Conservation (phyloP, 768 basidiomycete species). For the Lactifluus subvellereus region DNA sequence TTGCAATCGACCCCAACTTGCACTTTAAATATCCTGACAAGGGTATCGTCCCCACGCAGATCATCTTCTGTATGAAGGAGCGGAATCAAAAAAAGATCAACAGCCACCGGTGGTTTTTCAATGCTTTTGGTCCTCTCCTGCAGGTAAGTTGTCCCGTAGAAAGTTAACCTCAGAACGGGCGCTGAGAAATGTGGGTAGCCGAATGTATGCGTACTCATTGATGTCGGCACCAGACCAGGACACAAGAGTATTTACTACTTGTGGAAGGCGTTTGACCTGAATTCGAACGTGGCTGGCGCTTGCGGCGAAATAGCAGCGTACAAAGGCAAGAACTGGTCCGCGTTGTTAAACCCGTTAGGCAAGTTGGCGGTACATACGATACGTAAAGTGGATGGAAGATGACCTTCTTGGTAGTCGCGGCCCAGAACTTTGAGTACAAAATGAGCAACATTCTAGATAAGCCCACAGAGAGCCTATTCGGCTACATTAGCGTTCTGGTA, state of each 20-base stretch:
- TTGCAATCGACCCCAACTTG: slow-evolving; percentile 70
- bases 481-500: slow-evolving; percentile 93
- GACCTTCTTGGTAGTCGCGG: slow-evolving; percentile 52
- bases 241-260: slow-evolving; percentile 87
- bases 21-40: slow-evolving; percentile 88
- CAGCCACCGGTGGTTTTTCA: slow-evolving; percentile 96
- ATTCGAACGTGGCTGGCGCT: slow-evolving; percentile 89
- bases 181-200: slow-evolving; percentile 42
- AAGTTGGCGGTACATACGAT: slow-evolving; percentile 16
- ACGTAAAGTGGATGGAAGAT: not conserved
- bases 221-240: slow-evolving; percentile 89
- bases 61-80: slow-evolving; percentile 87
- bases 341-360: slow-evolving; percentile 81
- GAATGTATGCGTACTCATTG: slow-evolving; percentile 87
- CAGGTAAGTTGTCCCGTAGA: slow-evolving; percentile 44
- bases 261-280: slow-evolving; percentile 92
- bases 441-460: slow-evolving; percentile 88
- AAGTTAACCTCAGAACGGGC: not conserved
- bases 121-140: slow-evolving; percentile 79
- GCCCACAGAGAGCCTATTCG: slow-evolving; percentile 82
- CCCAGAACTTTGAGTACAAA: slow-evolving; percentile 96
- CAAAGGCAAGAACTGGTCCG: slow-evolving; percentile 85
- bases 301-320: slow-evolving; percentile 95
- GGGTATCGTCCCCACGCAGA: slow-evolving; percentile 92
- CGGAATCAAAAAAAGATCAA: slow-evolving; percentile 98